Conservation (phyloP, 106 monocot genomes). For the Alisma plantagoaquatica region DNA sequence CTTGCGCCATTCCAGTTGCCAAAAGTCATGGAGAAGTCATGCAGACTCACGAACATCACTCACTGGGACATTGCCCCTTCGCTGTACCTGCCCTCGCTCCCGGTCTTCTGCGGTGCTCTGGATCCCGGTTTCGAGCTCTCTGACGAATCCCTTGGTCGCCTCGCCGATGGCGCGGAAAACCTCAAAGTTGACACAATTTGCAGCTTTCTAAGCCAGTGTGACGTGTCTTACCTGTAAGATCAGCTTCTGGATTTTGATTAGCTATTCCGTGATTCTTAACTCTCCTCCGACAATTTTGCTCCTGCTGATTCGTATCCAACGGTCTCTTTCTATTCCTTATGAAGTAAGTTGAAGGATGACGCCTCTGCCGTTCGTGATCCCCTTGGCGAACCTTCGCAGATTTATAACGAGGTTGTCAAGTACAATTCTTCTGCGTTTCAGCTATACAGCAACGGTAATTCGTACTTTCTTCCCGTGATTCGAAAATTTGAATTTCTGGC, state of each 20-base stretch:
- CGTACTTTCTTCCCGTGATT: too few relatives aligned
- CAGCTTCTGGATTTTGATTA: too few relatives aligned
- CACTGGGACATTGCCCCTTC: slow-evolving; percentile 69
- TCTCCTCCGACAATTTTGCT: too few relatives aligned
- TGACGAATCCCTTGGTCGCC: slow-evolving; percentile 20
- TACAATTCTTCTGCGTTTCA: slow-evolving; percentile 55
- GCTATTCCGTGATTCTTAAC: too few relatives aligned
- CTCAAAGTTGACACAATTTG: slow-evolving; percentile 40
- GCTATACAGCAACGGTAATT: slow-evolving; percentile 38
- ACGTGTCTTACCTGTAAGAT: slow-evolving; percentile 75
- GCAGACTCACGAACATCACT: slow-evolving; percentile 65
- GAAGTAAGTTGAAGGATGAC: too few relatives aligned
- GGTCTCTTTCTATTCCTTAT: too few relatives aligned
- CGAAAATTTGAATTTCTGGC: too few relatives aligned
- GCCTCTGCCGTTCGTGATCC: slow-evolving; percentile 3
- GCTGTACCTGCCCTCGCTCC: slow-evolving; percentile 66
- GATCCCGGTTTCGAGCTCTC: slow-evolving; percentile 35
- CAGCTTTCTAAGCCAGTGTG: slow-evolving; percentile 56
- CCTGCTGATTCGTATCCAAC: too few relatives aligned
- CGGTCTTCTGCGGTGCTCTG: slow-evolving; percentile 43
- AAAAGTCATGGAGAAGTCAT: slow-evolving; percentile 41
- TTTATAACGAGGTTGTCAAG: slow-evolving; percentile 77
- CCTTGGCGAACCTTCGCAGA: slow-evolving; percentile 28
- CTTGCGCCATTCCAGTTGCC: background rate
- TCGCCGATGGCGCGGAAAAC: slow-evolving; percentile 39